Evolutionary conservation across 495 filamentous ascomycete species (phyloP), one percentile per base, ranked within the genome.

Genomic region (Neurospora intermedia): DNA sequence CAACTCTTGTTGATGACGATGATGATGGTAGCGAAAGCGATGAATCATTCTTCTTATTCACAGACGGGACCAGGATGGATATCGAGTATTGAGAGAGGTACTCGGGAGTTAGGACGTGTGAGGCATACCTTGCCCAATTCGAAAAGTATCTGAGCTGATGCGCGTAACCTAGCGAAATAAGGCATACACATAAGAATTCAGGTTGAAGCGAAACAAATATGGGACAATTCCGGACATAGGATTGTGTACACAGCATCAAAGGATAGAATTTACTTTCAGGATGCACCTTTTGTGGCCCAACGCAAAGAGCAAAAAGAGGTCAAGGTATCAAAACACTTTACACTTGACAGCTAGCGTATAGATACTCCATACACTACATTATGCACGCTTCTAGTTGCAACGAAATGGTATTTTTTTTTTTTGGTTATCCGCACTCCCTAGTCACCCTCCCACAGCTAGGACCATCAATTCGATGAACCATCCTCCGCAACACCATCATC

Each of bases 401-500:
- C 18, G 43, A 45, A 18, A 45, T 45, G 16, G 43, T 43, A 31
- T 31, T 31, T 31, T 27, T 31, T 31, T 31, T 27, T 31, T 31
- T 31, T 31, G 27, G 27, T 31, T 31, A 31, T 31, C 27, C 27
- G 27, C 27, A 31, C 27, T 31, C 27, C 27, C 27, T 31, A 1
- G 27, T 31, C 27, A 31, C 27, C 27, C 27, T 31, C 27, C 1
- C 27, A 31, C 27, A 31, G 27, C 3, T 31, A 9, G 3, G 43
- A 45, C 43, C 43, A n/a, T 9, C 18, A 13, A 69, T 15, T 46
- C 69, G 40, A 80, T 15, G 76, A 77, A 6, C 76, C 77, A 38
- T 74, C 69, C 43, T 82, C 83, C 73, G 78, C 81, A 41, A 79
- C 78, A 70, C 83, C 80, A 72, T 80, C 79, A 0, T 75, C 78